Percentiles rank a stretch among this genome's conserved stretches.
Conservation (phyloP, 768 basidiomycete genomes). For the Melanogaster broomeanus region DNA sequence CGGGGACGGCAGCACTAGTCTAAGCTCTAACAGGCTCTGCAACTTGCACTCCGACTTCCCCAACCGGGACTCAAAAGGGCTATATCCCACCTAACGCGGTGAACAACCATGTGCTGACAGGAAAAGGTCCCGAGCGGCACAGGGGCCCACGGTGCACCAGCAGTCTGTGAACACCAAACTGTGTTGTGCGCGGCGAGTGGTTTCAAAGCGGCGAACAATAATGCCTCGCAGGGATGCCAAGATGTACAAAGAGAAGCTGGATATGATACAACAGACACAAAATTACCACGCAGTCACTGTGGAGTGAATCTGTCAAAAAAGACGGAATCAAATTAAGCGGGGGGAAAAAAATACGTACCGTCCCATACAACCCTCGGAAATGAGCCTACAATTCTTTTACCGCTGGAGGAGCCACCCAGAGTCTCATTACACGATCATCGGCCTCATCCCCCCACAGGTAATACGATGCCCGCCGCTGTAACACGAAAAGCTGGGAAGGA, state of each 20-base stretch:
- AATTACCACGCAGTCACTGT: background rate
- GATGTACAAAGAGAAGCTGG: background rate
- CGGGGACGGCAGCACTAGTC: too few relatives aligned
- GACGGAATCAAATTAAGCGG: background rate
- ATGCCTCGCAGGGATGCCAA: background rate
- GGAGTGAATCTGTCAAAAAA: background rate
- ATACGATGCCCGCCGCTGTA: constrained; percentile 56
- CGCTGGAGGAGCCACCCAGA: constrained; percentile 23
- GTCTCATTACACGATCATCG: constrained; percentile 25
- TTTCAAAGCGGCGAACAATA: too few relatives aligned
- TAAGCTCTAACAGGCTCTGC: too few relatives aligned
- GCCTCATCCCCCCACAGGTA: constrained; percentile 60
- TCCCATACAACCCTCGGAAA: background rate
- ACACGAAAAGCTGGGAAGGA: constrained; percentile 55
- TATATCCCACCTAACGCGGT: too few relatives aligned
- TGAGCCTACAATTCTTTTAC: constrained; percentile 26
- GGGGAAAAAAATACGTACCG: background rate
- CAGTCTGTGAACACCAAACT: too few relatives aligned
- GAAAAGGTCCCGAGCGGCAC: too few relatives aligned
- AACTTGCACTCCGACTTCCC: too few relatives aligned
- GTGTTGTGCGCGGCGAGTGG: too few relatives aligned
- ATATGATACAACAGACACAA: background rate
- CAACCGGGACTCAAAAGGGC: too few relatives aligned
- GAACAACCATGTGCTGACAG: too few relatives aligned
- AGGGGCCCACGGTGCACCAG: too few relatives aligned